Evolutionary conservation across 2,329 filamentous ascomycete species (phyloP).

Genomic region (Talaromyces sp.): DNA sequence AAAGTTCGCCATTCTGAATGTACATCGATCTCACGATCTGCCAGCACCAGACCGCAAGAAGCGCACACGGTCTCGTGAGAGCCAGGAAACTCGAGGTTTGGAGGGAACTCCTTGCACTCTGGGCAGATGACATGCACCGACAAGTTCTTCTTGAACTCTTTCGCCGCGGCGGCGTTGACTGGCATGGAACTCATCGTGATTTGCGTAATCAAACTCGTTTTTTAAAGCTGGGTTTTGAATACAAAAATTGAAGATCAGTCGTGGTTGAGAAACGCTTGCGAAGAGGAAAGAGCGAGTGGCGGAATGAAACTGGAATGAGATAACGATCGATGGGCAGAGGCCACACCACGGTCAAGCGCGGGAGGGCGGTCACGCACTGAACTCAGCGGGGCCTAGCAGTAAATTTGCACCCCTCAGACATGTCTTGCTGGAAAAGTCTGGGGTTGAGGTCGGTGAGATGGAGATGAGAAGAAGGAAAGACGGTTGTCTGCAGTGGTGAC

Average conservation of each 20-base stretch:
- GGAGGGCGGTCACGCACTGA: constrained; percentile 12
- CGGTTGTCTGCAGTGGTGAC: background rate
- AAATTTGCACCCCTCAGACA: constrained; percentile 8
- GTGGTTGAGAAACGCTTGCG: background rate
- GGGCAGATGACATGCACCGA: constrained; percentile 80
- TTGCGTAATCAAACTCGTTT: background rate
- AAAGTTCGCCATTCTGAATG: constrained; percentile 99
- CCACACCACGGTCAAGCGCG: constrained; percentile 10
- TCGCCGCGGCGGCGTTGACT: constrained; percentile 30
- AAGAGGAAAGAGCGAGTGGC: constrained; percentile 5
- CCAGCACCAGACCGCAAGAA: constrained; percentile 84
- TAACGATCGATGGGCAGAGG: constrained; percentile 6
- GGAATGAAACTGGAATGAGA: background rate
- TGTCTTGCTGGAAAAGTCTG: constrained; percentile 9
- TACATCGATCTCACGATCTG: constrained; percentile 87
- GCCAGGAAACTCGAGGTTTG: constrained; percentile 88
- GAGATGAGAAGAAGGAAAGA: background rate
- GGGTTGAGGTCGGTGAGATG: constrained; percentile 1
- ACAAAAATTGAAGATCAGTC: background rate
- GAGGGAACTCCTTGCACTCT: constrained; percentile 88
- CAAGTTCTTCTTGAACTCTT: constrained; percentile 70
- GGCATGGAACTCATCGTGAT: constrained; percentile 24
- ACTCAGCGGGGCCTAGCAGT: constrained; percentile 12
- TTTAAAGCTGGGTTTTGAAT: too few relatives aligned
- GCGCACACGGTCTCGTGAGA: constrained; percentile 89